Base-by-base conservation (phyloP, 2,329 filamentous ascomycete genomes). In the Botryosphaeria dothidea region DNA sequence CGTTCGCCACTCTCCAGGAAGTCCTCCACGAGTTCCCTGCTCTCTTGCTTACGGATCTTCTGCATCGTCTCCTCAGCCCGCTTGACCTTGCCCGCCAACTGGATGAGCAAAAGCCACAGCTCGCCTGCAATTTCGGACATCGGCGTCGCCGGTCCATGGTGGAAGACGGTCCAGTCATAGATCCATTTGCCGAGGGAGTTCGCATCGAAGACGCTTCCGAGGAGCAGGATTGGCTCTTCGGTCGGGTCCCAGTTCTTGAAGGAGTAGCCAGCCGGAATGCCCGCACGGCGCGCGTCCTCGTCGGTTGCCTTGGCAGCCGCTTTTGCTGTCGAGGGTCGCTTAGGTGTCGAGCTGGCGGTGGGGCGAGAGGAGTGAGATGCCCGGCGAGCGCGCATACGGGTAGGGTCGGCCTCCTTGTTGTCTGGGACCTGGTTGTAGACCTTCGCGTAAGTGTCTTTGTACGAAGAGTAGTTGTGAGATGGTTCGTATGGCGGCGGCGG, bases 171-270 rank as follows among this genome's bases (percentile, higher is more conserved):
- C 95, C 95, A 99, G 84, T 98, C 95, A 80, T 97, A 99, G 74
- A 99, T 96, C 95, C 95, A 99, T 81, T 97, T 97, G 74, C 95
- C 95, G 31, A 99, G 85, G 27, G 92, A 97, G 85, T 98, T 97
- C 74, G 94, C 92, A 75, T 98, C 95, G 74, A 98, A 98, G 65
- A 98, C 95, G 75, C 92, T 96, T 58, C 95, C 95, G 23, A 98
- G 85, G 27, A 99, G 86, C 75, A 97, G 89, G 76, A 99, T 97
- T 60, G 95, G 95, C 71, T 93, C 89, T 82, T 98, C 94, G 29
- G 88, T 89, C 0, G 94, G 94, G 76, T 99, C 95, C 95, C 95
- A 98, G 82, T 98, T 96, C 85, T 98, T 98, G 75, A 94, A 88
- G 27, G 92, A 96, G 82, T 96, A 99, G 68, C 95, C 94, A 1